Percentiles rank a stretch among this genome's conserved stretches.
Conservation (phyloP, 2,329 filamentous ascomycete genomes). For the Cladophialophora chaetospira region DNA sequence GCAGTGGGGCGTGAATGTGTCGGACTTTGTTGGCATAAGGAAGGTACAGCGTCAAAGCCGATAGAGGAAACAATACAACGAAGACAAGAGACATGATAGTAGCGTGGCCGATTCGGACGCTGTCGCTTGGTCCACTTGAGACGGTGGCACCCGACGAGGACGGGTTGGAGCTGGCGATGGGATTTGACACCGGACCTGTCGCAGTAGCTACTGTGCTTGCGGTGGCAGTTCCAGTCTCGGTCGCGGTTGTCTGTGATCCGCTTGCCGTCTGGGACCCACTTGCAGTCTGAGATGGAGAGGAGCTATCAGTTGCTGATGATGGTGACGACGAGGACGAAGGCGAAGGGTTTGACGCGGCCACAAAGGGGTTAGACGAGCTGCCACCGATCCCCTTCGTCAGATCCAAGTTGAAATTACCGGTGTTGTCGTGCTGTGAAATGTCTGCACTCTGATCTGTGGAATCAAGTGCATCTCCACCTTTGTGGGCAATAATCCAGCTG, state of each 20-base stretch:
- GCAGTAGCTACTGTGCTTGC: conserved; percentile 8
- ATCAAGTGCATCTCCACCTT: conserved; percentile 50
- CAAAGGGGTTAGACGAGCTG: conserved; percentile 41
- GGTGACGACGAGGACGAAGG: conserved; percentile 6
- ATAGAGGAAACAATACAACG: conserved; percentile 45
- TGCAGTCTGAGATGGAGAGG: conserved; percentile 5
- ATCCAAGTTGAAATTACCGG: conserved; percentile 50
- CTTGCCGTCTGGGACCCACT: conserved; percentile 7
- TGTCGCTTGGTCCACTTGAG: conserved; percentile 9
- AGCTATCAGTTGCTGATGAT: conserved; percentile 1
- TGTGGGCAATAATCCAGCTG: conserved; percentile 56
- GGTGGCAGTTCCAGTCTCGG: conserved; percentile 5
- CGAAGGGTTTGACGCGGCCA: conserved; percentile 20
- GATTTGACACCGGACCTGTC: conserved; percentile 24
- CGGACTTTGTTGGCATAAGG: conserved; percentile 46
- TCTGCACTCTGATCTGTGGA: conserved; percentile 47
- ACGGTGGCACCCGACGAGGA: conserved; percentile 17
- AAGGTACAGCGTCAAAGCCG: conserved; percentile 40
- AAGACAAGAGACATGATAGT: conserved; percentile 49
- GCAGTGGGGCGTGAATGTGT: conserved; percentile 49
- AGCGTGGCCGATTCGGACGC: conserved; percentile 26
- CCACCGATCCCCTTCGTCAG: conserved; percentile 55
- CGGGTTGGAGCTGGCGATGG: conserved; percentile 21
- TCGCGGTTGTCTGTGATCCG: not conserved
- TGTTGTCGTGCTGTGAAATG: conserved; percentile 50